phyloP scores from a whole-genome alignment of 148 eudicot genomes.

The Silene latifolia region DNA sequence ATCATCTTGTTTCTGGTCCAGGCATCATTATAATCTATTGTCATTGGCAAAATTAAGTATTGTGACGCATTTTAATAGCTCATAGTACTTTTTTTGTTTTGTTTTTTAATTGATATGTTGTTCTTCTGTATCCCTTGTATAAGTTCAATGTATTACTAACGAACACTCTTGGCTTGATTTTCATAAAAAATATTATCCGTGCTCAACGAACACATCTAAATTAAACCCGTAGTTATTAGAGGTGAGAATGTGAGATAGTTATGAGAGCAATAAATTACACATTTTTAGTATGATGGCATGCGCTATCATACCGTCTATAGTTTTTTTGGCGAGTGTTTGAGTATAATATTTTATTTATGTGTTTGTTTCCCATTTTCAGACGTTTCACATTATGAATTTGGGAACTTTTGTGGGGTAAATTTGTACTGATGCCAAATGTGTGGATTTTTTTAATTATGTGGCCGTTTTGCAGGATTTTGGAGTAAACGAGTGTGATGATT shows the following conservation, averaged over 20 bases:
- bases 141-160: no score
- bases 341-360: background rate
- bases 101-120: no score
- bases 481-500: conserved; percentile 35
- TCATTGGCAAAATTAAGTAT: no score
- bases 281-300: background rate
- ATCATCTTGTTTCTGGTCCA: no score
- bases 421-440: background rate
- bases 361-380: background rate
- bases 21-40: no score
- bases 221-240: background rate
- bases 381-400: background rate
- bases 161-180: no score
- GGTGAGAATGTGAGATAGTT: background rate
- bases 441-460: background rate
- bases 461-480: conserved; percentile 34
- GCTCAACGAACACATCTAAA: no score
- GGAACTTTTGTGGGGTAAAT: background rate
- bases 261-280: background rate
- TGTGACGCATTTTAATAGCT: no score
- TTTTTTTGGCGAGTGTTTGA: background rate
- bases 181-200: no score
- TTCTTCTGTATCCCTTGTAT: no score
- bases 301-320: background rate
- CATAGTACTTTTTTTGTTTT: no score